Evolutionary conservation across 768 basidiomycete species (phyloP), one percentile per base, ranked within the genome.

Genomic region (Hygrophoropsis aurantiaca): DNA sequence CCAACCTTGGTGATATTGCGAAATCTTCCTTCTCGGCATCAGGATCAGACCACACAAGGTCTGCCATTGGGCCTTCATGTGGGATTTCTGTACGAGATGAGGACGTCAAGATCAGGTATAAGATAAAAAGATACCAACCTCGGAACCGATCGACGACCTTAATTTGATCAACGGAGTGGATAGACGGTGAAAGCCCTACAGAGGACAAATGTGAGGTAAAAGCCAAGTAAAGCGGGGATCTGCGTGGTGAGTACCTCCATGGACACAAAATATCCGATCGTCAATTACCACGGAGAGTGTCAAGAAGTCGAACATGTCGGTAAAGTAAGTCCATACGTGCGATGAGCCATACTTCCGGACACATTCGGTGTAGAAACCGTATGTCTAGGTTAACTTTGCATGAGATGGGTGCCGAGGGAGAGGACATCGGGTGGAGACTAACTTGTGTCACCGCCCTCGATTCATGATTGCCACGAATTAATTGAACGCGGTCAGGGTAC

Each of bases 1-100:
- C 80, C 46, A 53, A 95, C 94, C 95, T 82, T 47, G 95, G 95
- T 50, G 94, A 97, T 69, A 99, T 98, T 23, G 97, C 95, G 64
- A 98, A 99, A 61, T 98, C 97, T 66, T 98, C 97, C 67, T 98
- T 99, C 68, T 99, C 97, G 30, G 92, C 84, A 71, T 99, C 97
- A 27, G 97, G 97, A 78, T 99, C 97, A 37, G 94, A 97, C 97
- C 97, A 99, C 2, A 99, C 97, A 23, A 99, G 80, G 78, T 99
- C 97, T 11, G 95, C 95, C 94, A 99, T 98, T 21, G 97, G 95
- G 3, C 97, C 97, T 68, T 99, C 97, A 58, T 98, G 97, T 35
- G 97, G 97, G 49, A 99, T 98, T 75, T 99, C 97, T 94, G 60
- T 49, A 47, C 34, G 48, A 40, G 44, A 59, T 58, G 56, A 59